These are phyloP conservation scores for Xylaria longipes DNA, from an alignment of 495 filamentous ascomycete genomes.

Conservation along the genomic window DNA sequence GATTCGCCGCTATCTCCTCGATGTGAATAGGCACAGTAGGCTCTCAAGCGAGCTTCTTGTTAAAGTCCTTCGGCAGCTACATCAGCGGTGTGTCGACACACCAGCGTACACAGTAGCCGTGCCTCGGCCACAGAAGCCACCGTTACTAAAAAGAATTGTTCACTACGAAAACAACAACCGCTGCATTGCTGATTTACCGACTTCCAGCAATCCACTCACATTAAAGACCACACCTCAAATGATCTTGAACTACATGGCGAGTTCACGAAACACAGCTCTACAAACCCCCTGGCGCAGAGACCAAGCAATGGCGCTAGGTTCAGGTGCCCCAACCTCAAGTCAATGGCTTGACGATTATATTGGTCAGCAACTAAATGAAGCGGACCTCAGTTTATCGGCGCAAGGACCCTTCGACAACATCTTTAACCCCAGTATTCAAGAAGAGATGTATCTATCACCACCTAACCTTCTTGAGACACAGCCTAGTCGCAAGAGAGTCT, in stretches of 20 bases:
- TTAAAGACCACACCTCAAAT: neutral
- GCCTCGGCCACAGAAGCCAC: conserved; percentile 19
- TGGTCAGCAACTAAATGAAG: neutral
- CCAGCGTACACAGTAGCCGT: conserved; percentile 6
- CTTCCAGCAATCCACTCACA: neutral
- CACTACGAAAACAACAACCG: neutral
- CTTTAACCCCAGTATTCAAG: neutral
- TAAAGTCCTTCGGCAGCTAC: neutral
- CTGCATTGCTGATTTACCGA: conserved; percentile 1
- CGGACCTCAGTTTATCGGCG: neutral
- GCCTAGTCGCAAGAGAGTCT: neutral
- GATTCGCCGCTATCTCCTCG: neutral
- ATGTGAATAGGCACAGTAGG: conserved; percentile 7
- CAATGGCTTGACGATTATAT: conserved; percentile 17
- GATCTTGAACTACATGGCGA: neutral
- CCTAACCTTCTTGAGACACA: neutral
- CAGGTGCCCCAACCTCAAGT: neutral
- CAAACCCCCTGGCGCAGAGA: neutral
- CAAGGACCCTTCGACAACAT: neutral
- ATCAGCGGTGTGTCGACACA: neutral
- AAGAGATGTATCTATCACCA: neutral
- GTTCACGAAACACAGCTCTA: neutral
- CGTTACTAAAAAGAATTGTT: neutral
- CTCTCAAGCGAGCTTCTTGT: neutral
- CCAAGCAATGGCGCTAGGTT: neutral